Evolutionary conservation across 2,329 filamentous ascomycete genomes (phyloP).

Genomic region (Coniochaeta sp.): DNA sequence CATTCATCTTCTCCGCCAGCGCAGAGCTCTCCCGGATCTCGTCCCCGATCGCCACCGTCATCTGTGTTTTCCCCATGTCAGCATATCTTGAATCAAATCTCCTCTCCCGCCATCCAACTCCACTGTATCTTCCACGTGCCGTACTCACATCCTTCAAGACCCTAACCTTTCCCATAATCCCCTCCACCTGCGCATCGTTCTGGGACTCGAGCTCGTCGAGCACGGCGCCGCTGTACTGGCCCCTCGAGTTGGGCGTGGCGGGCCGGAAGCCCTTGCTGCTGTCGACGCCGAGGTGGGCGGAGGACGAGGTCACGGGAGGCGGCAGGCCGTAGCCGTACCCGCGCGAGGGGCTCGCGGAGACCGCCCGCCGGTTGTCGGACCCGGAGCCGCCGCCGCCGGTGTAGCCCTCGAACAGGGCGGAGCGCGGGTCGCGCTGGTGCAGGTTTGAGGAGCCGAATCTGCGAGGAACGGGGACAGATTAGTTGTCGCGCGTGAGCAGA

Average conservation of each 20-base stretch:
- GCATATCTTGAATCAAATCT: too few relatives aligned
- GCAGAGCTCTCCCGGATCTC: conserved; percentile 88
- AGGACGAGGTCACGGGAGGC: conserved; percentile 5
- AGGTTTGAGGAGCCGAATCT: conserved; percentile 63
- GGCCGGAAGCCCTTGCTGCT: conserved; percentile 41
- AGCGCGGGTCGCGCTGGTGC: conserved; percentile 67
- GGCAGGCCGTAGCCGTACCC: conserved; percentile 42
- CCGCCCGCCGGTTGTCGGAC: conserved; percentile 26
- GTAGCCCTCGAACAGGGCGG: conserved; percentile 70
- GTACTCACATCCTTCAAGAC: conserved; percentile 76
- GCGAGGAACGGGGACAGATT: background rate
- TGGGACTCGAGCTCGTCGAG: conserved; percentile 92
- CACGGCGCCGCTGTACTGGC: conserved; percentile 88
- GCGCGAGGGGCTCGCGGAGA: conserved; percentile 32
- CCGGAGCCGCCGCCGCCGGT: conserved; percentile 35
- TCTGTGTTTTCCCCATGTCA: conserved; percentile 42
- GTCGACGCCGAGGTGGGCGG: conserved; percentile 22
- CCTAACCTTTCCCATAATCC: conserved; percentile 85
- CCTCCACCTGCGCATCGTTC: conserved; percentile 83
- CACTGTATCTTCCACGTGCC: too few relatives aligned
- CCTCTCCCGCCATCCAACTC: background rate
- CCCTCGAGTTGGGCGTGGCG: conserved; percentile 69
- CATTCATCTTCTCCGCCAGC: conserved; percentile 92
- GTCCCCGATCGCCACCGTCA: conserved; percentile 88
- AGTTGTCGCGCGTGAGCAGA: background rate